Evolutionary conservation across 768 basidiomycete species (phyloP), one percentile per base, ranked within the genome.

Genomic region (Hygrophorus pudorinus): DNA sequence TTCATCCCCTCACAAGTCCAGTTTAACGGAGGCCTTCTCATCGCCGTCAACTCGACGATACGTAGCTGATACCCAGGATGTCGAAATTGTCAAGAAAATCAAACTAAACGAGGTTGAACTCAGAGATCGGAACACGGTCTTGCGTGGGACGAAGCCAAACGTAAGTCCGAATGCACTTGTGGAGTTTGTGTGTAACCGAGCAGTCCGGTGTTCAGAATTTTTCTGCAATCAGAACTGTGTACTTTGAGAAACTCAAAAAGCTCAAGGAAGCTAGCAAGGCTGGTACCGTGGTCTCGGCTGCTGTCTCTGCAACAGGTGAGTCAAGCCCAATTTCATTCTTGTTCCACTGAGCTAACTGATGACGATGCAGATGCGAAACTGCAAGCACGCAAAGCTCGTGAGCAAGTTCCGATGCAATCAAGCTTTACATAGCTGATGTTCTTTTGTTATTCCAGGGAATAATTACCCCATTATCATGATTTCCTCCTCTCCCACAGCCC

Each of bases 391-490:
- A 88, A 86, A 74, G 72, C 80, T 31, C 75, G 85, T 81, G 56
- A 49, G 81, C 69, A 27, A 9, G 2, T 24, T 38, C 17, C 34
- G 28, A 9, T 34, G 28, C 5, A 37, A 5, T 38, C 5, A n/a
- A 14, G 13, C 28, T 9, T 42, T 12, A 31, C 10, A 40, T 27
- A 20, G 18, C 11, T 41, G n/a, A 36, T 43, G 37, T 32, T 32
- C 17, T n/a, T 31, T 10, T 28, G 20, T 18, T 10, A 8, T 18
- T 13, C 5, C 60, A 87, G 82, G 76, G 51, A 79, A 79, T 56
- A 78, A 75, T 55, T 85, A 85, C 63, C 94, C 94, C 0, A 98
- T 99, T 56, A 96, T 98, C 62, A 85, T 98, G 68, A 92, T 99
- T 34, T 94, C 93, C 0, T 94, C 92, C 0, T 92, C 85, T 12